Base-by-base conservation (phyloP, 2,329 filamentous ascomycete genomes). In the Aspergillus fijiensis region DNA sequence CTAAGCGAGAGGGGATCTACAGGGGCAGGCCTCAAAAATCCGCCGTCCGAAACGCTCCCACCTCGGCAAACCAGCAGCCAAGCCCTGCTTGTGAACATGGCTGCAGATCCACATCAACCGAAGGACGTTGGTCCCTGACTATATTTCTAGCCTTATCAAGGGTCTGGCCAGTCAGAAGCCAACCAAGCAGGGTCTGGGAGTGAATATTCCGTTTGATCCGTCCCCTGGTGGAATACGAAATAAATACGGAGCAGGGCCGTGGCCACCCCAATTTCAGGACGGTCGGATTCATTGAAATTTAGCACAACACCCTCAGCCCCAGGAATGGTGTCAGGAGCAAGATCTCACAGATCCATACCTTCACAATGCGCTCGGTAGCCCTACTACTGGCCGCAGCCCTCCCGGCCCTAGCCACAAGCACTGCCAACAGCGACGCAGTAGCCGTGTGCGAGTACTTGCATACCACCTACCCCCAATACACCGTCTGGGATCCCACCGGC, bases 401-500 rank as follows among this genome's bases (percentile, higher is more conserved):
- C 10, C 25, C 27, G 12, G 27, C 16, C 3, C 53, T 55, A 10
- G 53, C 53, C 2, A 45, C 27, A 14, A 45, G 39, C 5, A 35
- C 4, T 19, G 25, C 52, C 5, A 55, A 48, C 39, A 31, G 39
- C 52, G 52, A 55, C 16, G 52, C 52, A 4, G 52, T 55, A 7
- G 27, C 52, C 5, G 52, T 55, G 4, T 55, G 53, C 53, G 42
- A 55, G 27, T 31, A 33, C 9, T 27, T 55, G 29, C 42, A 55
- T 9, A 23, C 53, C 3, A 27, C 23, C 14, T 55, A 55, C 53
- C 53, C 53, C n/a, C 45, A 49, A 23, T 49, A 49, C 42, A 55
- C 53, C 27, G 53, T 55, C 53, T 55, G 42, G 53, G 53, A 55
- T 33, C 53, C 53, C 45, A 31, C 53, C 7, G 53, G 53, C 12